A percentile compares a stretch with the other conserved stretches of the same genome.
phyloP scores from a whole-genome alignment of 805 yeast genomes.

The Spathaspora girioi region DNA sequence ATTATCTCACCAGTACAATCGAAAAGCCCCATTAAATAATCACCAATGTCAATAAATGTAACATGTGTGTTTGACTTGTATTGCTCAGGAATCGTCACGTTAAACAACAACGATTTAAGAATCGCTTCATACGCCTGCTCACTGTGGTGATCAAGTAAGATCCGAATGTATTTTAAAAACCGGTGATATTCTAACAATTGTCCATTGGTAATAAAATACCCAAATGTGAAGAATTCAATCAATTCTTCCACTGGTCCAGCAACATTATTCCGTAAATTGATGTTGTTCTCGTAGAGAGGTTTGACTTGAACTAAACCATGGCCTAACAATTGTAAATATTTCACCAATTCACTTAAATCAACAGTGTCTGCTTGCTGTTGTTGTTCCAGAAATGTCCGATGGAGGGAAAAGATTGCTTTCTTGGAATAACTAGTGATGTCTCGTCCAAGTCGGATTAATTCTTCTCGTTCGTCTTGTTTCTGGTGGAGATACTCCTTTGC shows the following conservation, averaged over 20 bases:
- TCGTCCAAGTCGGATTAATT: slow-evolving; percentile 29
- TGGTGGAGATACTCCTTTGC: slow-evolving; percentile 16
- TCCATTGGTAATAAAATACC: slow-evolving; percentile 12
- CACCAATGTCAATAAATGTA: slow-evolving; percentile 14
- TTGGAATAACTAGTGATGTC: slow-evolving; percentile 38
- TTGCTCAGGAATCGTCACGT: neutral
- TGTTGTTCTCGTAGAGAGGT: slow-evolving; percentile 10
- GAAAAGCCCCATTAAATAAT: slow-evolving; percentile 37
- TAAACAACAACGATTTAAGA: neutral
- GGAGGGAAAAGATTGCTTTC: slow-evolving; percentile 25
- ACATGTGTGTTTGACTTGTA: neutral
- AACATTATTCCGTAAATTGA: slow-evolving; percentile 14
- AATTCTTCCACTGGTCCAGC: slow-evolving; percentile 24
- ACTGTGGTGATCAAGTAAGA: neutral
- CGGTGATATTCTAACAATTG: slow-evolving; percentile 11
- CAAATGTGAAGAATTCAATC: slow-evolving; percentile 24
- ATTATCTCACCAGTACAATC: slow-evolving; percentile 42
- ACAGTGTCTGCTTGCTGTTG: slow-evolving; percentile 1
- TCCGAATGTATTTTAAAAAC: slow-evolving; percentile 5
- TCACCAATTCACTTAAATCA: slow-evolving; percentile 9
- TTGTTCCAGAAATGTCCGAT: slow-evolving; percentile 9
- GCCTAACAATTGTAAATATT: slow-evolving; percentile 11
- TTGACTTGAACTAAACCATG: slow-evolving; percentile 6
- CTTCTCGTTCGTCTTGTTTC: slow-evolving; percentile 31
- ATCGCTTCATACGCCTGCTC: neutral